These are phyloP conservation scores for Dysphania ambrosioides DNA, from an alignment of 148 eudicot species.

Conservation along the genomic window DNA sequence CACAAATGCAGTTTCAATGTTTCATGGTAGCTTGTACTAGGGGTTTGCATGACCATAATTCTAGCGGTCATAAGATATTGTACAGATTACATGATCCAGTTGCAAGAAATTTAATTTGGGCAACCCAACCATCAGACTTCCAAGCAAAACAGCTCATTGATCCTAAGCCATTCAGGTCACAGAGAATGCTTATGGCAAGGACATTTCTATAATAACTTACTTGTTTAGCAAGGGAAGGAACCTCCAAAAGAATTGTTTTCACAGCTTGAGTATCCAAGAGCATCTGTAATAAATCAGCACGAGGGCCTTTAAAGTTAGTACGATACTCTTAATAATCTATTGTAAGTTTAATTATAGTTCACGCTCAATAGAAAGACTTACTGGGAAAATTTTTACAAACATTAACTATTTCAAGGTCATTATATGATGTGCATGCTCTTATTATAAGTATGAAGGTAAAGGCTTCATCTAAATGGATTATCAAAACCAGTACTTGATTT, in stretches of 20 bases:
- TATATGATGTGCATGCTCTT: not conserved
- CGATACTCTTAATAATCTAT: not conserved
- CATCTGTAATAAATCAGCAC: constrained; percentile 55
- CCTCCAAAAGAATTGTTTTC: constrained; percentile 91
- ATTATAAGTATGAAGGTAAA: not conserved
- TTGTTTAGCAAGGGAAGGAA: constrained; percentile 96
- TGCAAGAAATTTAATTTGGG: not conserved
- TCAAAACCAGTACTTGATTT: not conserved
- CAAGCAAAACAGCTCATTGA: not conserved
- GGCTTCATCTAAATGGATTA: not conserved
- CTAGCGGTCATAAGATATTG: not conserved
- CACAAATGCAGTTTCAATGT: not conserved
- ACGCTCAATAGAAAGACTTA: not conserved
- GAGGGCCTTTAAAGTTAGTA: not conserved
- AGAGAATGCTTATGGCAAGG: not conserved
- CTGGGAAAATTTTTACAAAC: not conserved
- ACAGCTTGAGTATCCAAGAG: constrained; percentile 97
- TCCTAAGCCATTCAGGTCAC: not conserved
- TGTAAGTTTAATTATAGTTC: not conserved
- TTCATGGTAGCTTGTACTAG: not conserved
- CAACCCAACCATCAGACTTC: not conserved
- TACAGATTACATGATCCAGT: not conserved
- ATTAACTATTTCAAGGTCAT: not conserved
- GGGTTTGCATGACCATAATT: not conserved
- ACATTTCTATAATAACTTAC: constrained; percentile 27